These are phyloP conservation scores for Mortierella sp. DNA, from an alignment of 371 early-diverging fungal species.

Conservation along the genomic window DNA sequence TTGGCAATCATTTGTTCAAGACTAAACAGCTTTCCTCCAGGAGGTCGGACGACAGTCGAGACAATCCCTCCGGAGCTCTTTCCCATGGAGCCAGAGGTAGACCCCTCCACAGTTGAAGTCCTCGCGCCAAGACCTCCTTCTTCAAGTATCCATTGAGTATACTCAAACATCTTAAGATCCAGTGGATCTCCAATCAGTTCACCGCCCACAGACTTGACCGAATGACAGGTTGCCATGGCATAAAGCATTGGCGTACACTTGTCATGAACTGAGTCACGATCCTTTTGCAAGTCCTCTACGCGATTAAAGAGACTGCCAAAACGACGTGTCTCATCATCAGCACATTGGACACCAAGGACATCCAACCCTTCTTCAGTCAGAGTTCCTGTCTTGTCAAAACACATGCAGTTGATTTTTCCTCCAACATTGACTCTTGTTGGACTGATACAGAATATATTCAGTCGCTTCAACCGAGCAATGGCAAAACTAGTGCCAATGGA, in stretches of 20 bases:
- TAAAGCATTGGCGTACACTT: constrained; percentile 60
- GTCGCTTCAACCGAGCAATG: constrained; percentile 81
- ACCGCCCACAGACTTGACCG: constrained; percentile 90
- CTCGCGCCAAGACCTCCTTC: constrained; percentile 70
- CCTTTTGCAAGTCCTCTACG: constrained; percentile 35
- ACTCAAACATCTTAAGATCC: constrained; percentile 99
- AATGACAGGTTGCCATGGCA: constrained; percentile 97
- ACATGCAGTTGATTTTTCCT: constrained; percentile 95
- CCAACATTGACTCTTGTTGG: constrained; percentile 96
- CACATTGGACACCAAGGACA: constrained; percentile 86
- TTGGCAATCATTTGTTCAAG: constrained; percentile 46
- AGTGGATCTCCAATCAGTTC: constrained; percentile 97
- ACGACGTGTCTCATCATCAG: constrained; percentile 47
- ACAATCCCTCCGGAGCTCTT: constrained; percentile 62
- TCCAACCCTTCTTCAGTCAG: constrained; percentile 98
- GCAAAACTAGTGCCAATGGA: constrained; percentile 97
- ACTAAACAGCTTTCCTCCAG: constrained; percentile 64
- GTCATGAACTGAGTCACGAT: constrained; percentile 33
- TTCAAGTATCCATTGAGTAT: constrained; percentile 91
- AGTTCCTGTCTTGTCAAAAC: constrained; percentile 99
- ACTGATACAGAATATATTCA: constrained; percentile 93
- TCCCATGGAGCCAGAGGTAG: not conserved
- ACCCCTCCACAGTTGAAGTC: constrained; percentile 15
- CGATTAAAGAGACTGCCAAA: constrained; percentile 59
- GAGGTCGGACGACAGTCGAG: constrained; percentile 90